A percentile compares a stretch with the other conserved stretches of the same genome.
phyloP scores from a whole-genome alignment of 306 rosid species.

The Senna tora region DNA sequence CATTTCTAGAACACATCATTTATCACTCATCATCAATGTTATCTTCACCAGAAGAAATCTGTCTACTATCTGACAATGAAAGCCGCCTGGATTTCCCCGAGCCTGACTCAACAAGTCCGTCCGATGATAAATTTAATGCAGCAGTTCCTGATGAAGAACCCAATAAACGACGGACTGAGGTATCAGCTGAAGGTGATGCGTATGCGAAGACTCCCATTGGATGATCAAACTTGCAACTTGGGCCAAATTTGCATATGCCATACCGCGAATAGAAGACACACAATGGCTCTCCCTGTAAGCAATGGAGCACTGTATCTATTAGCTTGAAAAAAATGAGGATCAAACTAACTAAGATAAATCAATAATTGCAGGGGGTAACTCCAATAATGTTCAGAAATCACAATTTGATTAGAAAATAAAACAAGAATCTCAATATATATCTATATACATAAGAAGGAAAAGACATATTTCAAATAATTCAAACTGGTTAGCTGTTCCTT shows the following conservation, averaged over 20 bases:
- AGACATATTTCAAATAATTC: constrained; percentile 4
- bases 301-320: constrained; percentile 36
- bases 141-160: constrained; percentile 80
- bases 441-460: too few relatives aligned
- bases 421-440: too few relatives aligned
- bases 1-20: constrained; percentile 50
- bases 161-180: constrained; percentile 66
- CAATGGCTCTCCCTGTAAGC: constrained; percentile 83
- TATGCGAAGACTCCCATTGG: constrained; percentile 91
- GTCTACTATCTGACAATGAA: constrained; percentile 81
- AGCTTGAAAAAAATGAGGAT: constrained; percentile 34
- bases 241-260: constrained; percentile 98
- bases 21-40: constrained; percentile 74
- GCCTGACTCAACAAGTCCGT: constrained; percentile 80
- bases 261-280: constrained; percentile 96
- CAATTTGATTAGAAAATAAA: constrained; percentile 24
- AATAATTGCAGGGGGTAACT: constrained; percentile 11
- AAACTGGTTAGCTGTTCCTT: constrained; percentile 3
- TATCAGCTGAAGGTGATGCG: constrained; percentile 64
- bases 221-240: constrained; percentile 98
- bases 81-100: constrained; percentile 73
- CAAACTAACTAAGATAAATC: constrained; percentile 29
- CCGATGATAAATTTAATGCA: constrained; percentile 78
- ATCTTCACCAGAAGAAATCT: constrained; percentile 75
- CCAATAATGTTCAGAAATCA: constrained; percentile 17